Evolutionary conservation across 1,284 basidiomycete genomes (phyloP), one percentile per base, ranked within the genome.

Genomic region (Malassezia sp.): DNA sequence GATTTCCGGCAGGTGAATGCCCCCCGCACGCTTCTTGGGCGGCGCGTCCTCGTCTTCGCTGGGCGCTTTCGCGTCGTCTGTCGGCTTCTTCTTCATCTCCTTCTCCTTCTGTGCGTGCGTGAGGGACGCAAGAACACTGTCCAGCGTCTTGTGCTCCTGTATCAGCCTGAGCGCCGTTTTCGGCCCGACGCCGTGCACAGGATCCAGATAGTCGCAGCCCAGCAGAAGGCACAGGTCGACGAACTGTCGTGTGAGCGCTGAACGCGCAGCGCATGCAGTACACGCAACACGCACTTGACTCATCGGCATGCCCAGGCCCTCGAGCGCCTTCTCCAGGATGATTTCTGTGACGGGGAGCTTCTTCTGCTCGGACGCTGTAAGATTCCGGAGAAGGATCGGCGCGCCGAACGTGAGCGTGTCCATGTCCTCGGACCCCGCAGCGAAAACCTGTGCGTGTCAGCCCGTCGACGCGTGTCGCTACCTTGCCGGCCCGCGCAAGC

Each of bases 391-490:
- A 8, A 99, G 77, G 42, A 93, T 82, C 0, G 91, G 90, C 1
- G 91, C 75, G 58, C 80, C 78, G 75, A 99, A 99, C 0, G 93
- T 99, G 33, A 99, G 79, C 3, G 93, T 99, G 65, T 97, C 93
- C 93, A 99, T 99, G 70, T 99, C 93, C 73, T 97, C 93, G 0
- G 89, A 95, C 5, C 93, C 93, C 4, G 90, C 90, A 0, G 85
- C 93, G 65, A 84, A 97, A 17, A 95, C 86, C 84, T 87, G 60
- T 14, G 15, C 28, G 9, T 17, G 2, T 18, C 2, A 10, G n/a
- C 9, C 27, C 12, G 9, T 4, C 1, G 12, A 4, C 30, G 10
- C 52, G 42, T n/a, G n/a, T n/a, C n/a, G n/a, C n/a, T 40, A 56
- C 86, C 75, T 93, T 91, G 45, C 88, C 90, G 8, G 87, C 88